phyloP scores from a whole-genome alignment of 1,284 basidiomycete species.

The Ganoderma leucocontextum region DNA sequence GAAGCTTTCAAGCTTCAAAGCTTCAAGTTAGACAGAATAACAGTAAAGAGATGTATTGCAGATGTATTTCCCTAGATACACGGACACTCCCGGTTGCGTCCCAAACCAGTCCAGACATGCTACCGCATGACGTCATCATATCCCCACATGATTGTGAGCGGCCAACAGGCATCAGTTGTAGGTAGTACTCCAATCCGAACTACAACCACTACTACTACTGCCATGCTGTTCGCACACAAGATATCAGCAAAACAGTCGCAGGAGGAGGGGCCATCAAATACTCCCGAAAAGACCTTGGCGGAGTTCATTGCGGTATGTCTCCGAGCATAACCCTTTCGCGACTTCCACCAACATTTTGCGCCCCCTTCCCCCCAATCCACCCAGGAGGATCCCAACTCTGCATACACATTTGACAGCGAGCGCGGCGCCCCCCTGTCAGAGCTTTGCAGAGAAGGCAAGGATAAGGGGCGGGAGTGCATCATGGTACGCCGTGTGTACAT shows the following conservation, averaged over 20 bases:
- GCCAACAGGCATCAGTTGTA: slow-evolving; percentile 1
- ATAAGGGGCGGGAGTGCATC: slow-evolving; percentile 64
- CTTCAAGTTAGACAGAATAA: neutral
- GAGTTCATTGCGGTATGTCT: slow-evolving; percentile 43
- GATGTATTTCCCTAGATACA: slow-evolving; percentile 1
- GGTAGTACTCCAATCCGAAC: slow-evolving; percentile 5
- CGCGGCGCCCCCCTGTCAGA: slow-evolving; percentile 66
- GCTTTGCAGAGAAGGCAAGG: slow-evolving; percentile 64
- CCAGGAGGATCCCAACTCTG: slow-evolving; percentile 58
- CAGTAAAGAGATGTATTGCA: neutral
- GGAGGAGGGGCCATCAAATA: slow-evolving; percentile 25
- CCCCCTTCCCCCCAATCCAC: neutral
- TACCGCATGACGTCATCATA: slow-evolving; percentile 30
- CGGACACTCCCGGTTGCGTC: neutral
- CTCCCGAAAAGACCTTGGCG: slow-evolving; percentile 39
- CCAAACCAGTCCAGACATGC: too few species aligned
- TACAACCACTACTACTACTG: slow-evolving; percentile 3
- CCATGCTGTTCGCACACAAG: slow-evolving; percentile 40
- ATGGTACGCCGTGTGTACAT: slow-evolving; percentile 52
- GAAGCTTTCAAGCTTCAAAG: too few species aligned
- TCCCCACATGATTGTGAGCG: slow-evolving; percentile 11
- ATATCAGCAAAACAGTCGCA: slow-evolving; percentile 37
- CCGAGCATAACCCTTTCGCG: too few species aligned
- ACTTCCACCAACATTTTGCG: neutral
- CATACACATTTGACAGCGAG: slow-evolving; percentile 70